These are phyloP conservation scores for Hypomontagnella submonticulosa DNA, from an alignment of 495 filamentous ascomycete genomes.

Conservation along the genomic window DNA sequence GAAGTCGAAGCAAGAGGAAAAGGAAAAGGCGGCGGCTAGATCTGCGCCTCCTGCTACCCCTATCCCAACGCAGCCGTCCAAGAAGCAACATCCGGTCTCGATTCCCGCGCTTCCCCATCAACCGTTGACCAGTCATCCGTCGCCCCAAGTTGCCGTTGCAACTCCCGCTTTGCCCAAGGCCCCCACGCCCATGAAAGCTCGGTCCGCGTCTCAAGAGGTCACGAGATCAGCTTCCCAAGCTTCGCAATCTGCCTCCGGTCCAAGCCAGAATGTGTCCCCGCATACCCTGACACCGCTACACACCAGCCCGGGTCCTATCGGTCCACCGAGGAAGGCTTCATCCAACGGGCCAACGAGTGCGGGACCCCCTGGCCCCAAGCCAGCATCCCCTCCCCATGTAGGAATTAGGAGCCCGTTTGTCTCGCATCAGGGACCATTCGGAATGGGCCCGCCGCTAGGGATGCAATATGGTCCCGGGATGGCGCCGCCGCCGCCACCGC, in stretches of 20 bases:
- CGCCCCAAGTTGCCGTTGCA: constrained; percentile 80
- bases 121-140: constrained; percentile 63
- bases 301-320: constrained; percentile 65
- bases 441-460: constrained; percentile 49
- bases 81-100: constrained; percentile 63
- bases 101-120: constrained; percentile 64
- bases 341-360: constrained; percentile 42
- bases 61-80: constrained; percentile 57
- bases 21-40: constrained; percentile 60
- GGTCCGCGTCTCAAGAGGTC: constrained; percentile 85
- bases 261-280: constrained; percentile 75
- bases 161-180: constrained; percentile 86
- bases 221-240: constrained; percentile 75
- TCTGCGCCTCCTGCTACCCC: constrained; percentile 49
- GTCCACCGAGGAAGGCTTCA: constrained; percentile 57
- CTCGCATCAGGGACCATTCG: constrained; percentile 52
- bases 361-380: constrained; percentile 35
- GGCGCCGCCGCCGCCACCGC: constrained; percentile 53
- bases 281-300: constrained; percentile 66
- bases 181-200: constrained; percentile 77
- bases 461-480: constrained; percentile 70
- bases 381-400: constrained; percentile 55
- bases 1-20: constrained; percentile 64
- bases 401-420: constrained; percentile 59
- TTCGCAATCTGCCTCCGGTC: constrained; percentile 58